These are phyloP conservation scores for Physcomitrium patens DNA, from an alignment of 225 moss, liverwort and hornwort genomes.

Conservation along the genomic window DNA sequence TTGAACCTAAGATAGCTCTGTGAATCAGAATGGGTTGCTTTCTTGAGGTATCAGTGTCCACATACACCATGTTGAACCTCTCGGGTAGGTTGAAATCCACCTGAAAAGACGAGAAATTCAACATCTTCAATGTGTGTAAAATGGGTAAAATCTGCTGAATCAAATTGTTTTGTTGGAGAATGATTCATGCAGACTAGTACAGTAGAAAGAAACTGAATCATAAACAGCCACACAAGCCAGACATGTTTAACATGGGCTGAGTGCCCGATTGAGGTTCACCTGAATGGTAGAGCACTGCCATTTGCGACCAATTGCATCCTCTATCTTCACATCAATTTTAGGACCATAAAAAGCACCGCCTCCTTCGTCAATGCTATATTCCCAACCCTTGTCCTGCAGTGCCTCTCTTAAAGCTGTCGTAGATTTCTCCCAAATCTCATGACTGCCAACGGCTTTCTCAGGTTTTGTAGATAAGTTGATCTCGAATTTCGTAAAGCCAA, in stretches of 20 bases:
- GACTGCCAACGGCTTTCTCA: conserved; percentile 90
- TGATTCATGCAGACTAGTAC: too few relatives aligned
- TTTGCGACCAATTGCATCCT: conserved; percentile 96
- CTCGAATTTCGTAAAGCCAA: conserved; percentile 91
- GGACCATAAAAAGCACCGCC: conserved; percentile 99
- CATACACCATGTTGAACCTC: conserved; percentile 86
- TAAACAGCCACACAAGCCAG: neutral
- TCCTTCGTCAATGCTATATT: conserved; percentile 90
- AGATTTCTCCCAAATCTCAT: conserved; percentile 93
- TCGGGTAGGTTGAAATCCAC: conserved; percentile 97
- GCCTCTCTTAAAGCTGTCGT: conserved; percentile 85
- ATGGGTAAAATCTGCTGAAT: neutral
- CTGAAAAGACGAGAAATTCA: conserved; percentile 36
- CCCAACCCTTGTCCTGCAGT: conserved; percentile 91
- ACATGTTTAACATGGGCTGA: neutral
- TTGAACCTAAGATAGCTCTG: conserved; percentile 90
- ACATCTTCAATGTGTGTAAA: neutral
- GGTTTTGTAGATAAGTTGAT: conserved; percentile 95
- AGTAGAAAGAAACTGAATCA: neutral
- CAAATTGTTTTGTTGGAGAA: neutral
- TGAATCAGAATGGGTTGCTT: conserved; percentile 99
- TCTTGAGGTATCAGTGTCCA: conserved; percentile 72
- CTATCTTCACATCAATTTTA: conserved; percentile 97
- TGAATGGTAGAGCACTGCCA: conserved; percentile 99
- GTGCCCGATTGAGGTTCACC: conserved; percentile 27